Conservation (phyloP, 768 basidiomycete genomes). For the Tulasnella sp. region DNA sequence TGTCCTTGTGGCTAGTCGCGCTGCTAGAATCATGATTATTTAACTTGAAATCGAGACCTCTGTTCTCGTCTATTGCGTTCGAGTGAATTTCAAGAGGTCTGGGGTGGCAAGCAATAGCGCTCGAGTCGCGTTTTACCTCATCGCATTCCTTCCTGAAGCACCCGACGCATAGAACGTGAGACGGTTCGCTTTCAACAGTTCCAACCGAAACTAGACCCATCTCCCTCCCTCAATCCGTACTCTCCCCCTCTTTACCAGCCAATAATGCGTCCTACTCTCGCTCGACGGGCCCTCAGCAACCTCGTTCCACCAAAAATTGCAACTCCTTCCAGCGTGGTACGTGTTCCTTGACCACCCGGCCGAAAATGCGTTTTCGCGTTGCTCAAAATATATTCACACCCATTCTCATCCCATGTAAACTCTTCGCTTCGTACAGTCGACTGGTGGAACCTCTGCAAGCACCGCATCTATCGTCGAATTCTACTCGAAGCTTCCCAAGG, state of each 20-base stretch:
- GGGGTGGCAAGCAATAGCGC: background rate
- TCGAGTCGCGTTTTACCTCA: slow-evolving; percentile 11
- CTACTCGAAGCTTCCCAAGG: slow-evolving; percentile 96
- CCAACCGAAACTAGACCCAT: background rate
- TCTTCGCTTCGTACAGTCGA: slow-evolving; percentile 54
- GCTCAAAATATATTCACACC: slow-evolving; percentile 27
- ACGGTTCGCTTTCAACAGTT: background rate
- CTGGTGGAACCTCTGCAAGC: slow-evolving; percentile 74
- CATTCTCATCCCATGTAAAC: background rate
- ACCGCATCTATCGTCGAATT: slow-evolving; percentile 88
- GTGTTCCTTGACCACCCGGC: slow-evolving; percentile 44
- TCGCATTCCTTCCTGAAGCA: slow-evolving; percentile 14
- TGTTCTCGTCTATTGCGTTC: background rate
- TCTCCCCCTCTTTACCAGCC: slow-evolving; percentile 16
- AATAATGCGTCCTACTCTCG: slow-evolving; percentile 77
- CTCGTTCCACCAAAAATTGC: slow-evolving; percentile 96
- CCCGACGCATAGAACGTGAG: slow-evolving; percentile 10
- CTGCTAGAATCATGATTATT: slow-evolving; percentile 10
- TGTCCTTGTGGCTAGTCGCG: background rate
- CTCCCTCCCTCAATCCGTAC: background rate
- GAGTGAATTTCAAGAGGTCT: background rate
- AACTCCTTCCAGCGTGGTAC: slow-evolving; percentile 83
- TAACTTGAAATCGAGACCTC: background rate
- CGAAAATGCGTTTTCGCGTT: background rate
- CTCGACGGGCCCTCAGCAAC: slow-evolving; percentile 80